Evolutionary conservation across 2,329 filamentous ascomycete species (phyloP), one percentile per base, ranked within the genome.

Genomic region (Penicillium sp.): DNA sequence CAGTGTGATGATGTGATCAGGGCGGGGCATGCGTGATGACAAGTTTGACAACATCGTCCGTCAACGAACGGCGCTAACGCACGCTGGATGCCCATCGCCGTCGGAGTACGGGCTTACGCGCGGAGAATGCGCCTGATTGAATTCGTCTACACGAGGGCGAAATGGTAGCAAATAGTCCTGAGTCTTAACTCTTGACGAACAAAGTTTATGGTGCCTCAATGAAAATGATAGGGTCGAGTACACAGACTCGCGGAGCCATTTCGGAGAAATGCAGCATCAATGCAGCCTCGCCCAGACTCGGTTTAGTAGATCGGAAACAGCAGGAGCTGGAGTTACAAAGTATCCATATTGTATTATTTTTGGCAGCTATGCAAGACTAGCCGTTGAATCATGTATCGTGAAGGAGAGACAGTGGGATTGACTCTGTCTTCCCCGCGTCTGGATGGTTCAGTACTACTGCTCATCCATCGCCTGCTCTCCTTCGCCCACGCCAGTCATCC

Each of bases 401-500:
- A 47, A 31, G 43, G 43, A 25, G 43, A 31, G 25, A 11, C 39
- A 25, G 25, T 14, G 5, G 42, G 43, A 15, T 47, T 31, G 22
- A 31, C 6, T 31, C 43, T 42, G 15, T 39, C 50, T 53, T 22
- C 37, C 50, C 35, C 38, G 50, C 35, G n/a, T 14, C 3, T 39
- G 15, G 22, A 11, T 39, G 22, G 15, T 20, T 39, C 17, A 41
- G 22, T 8, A 34, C 39, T 67, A 67, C 60, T 71, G 67, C 31
- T 25, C 63, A 51, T 60, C 63, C 14, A 58, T 60, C n/a, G 66
- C 68, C 39, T 69, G 69, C 60, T 68, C 68, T 28, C 62, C 69
- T 28, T 63, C 67, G 12, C 53, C 63, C 34, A 72, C 66, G 56
- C 74, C 75, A n/a, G 67, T 65, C 74, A 76, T 77, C 1, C 73